Evolutionary conservation across 192 early-diverging fungal species (phyloP).

Genomic region (Pecoramyces ruminantium): DNA sequence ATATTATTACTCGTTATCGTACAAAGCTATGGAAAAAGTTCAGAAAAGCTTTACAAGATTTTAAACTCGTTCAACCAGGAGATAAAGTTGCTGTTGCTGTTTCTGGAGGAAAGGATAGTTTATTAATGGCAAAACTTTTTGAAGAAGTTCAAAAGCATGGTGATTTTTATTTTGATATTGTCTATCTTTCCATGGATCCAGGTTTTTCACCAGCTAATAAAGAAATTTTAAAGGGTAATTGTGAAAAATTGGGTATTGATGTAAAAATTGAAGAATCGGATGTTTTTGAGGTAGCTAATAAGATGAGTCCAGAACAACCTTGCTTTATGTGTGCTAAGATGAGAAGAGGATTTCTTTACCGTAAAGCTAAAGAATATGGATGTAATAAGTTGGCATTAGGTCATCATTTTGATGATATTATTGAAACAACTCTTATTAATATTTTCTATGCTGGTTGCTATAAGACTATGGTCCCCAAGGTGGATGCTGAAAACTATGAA

Average conservation of each 20-base stretch:
- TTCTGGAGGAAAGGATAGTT: not conserved
- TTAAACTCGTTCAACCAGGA: not conserved
- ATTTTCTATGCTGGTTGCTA: not conserved
- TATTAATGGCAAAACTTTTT: not conserved
- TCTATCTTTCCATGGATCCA: not conserved
- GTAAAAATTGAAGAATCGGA: not conserved
- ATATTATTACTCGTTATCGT: not conserved
- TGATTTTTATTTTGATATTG: not conserved
- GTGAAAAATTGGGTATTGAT: not conserved
- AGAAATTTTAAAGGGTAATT: not conserved
- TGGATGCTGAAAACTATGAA: not conserved
- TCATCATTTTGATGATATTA: not conserved
- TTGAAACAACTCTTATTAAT: not conserved
- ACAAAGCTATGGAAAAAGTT: not conserved
- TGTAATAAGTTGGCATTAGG: not conserved
- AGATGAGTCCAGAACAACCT: not conserved
- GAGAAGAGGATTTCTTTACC: not conserved
- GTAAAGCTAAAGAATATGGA: not conserved
- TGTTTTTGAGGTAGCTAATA: not conserved
- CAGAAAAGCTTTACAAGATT: not conserved
- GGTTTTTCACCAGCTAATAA: not conserved
- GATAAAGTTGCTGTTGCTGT: not conserved
- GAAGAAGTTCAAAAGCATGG: not conserved
- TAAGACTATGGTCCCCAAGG: not conserved
- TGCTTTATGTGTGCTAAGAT: not conserved